phyloP scores from a whole-genome alignment of 1,284 basidiomycete genomes.

The Apiotrichum veenhuisii region DNA sequence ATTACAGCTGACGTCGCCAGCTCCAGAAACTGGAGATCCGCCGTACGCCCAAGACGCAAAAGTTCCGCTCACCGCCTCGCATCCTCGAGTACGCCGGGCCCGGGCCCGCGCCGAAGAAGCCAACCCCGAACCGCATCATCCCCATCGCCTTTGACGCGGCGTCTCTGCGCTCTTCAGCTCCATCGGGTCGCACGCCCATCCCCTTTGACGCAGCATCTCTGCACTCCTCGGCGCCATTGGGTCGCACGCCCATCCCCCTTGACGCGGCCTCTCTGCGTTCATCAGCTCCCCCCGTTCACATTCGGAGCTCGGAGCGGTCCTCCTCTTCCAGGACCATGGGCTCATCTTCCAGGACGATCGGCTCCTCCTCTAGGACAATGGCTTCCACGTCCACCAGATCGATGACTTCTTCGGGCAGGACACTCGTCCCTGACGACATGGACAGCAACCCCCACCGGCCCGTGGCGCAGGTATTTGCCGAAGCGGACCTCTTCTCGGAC shows the following conservation, averaged over 20 bases:
- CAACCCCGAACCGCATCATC: neutral
- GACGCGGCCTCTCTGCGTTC: too few relatives aligned
- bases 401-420: neutral
- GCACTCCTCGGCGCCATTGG: too few relatives aligned
- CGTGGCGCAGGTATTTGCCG: neutral
- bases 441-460: neutral
- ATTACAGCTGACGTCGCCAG: neutral
- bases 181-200: too few relatives aligned
- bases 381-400: neutral
- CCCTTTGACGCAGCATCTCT: too few relatives aligned
- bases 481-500: constrained; percentile 1
- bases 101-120: neutral
- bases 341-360: too few relatives aligned
- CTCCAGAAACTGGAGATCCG: neutral
- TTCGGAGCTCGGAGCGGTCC: too few relatives aligned
- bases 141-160: neutral
- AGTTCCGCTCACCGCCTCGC: neutral
- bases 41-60: neutral
- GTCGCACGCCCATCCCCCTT: too few relatives aligned
- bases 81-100: neutral
- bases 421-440: neutral
- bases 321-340: too few relatives aligned
- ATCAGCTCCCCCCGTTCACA: too few relatives aligned
- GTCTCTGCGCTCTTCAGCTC: neutral
- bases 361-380: neutral